phyloP scores from a whole-genome alignment of 202 grass and related monocot genomes.

The Cymbopogon flexuosus region DNA sequence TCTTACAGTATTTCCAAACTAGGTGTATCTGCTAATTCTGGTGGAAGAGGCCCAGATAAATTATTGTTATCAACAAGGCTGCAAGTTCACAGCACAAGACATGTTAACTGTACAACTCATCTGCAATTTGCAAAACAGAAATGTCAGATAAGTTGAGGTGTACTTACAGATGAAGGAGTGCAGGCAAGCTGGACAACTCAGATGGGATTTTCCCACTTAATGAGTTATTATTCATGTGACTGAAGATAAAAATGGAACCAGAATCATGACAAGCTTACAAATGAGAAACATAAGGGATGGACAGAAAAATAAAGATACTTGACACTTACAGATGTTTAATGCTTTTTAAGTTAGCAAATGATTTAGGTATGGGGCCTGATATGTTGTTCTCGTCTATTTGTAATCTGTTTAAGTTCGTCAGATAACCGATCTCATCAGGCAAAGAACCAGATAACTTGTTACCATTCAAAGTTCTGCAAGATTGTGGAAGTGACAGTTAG shows the following conservation, averaged over 20 bases:
- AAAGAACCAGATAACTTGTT: constrained; percentile 69
- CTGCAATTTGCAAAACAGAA: constrained; percentile 16
- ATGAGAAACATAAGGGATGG: constrained; percentile 14
- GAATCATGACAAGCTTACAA: constrained; percentile 28
- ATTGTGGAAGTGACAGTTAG: neutral
- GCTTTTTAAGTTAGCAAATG: constrained; percentile 69
- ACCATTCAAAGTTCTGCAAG: constrained; percentile 86
- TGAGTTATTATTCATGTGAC: constrained; percentile 99
- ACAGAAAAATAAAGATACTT: constrained; percentile 12
- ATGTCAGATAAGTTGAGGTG: neutral
- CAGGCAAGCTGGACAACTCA: constrained; percentile 59
- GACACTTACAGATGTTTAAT: constrained; percentile 77
- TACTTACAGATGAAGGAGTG: constrained; percentile 72
- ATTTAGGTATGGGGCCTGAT: constrained; percentile 81
- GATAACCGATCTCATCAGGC: constrained; percentile 81
- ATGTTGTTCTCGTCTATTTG: constrained; percentile 84
- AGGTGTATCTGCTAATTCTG: constrained; percentile 40
- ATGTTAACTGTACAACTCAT: constrained; percentile 13
- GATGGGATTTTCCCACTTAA: constrained; percentile 81
- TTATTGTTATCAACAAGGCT: constrained; percentile 92
- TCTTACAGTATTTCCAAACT: constrained; percentile 76
- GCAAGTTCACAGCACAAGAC: constrained; percentile 34
- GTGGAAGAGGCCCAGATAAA: constrained; percentile 89
- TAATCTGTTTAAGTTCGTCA: constrained; percentile 63
- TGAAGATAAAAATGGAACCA: constrained; percentile 33